Percentiles rank a stretch among this genome's conserved stretches.
phyloP scores from a whole-genome alignment of 768 basidiomycete genomes.

The Mycena olivaceomarginata region DNA sequence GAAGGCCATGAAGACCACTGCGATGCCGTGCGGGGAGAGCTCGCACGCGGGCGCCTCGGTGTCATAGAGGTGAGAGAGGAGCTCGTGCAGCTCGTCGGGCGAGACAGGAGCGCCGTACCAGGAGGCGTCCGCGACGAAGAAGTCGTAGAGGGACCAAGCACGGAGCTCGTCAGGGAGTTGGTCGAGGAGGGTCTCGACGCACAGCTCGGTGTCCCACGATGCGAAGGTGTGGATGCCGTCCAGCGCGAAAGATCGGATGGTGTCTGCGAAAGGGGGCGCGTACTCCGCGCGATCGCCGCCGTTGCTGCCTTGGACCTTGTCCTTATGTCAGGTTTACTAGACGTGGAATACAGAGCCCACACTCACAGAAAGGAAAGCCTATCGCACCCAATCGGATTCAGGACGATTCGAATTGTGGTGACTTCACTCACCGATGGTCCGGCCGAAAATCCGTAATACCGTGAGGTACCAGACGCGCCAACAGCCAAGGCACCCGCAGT shows the following conservation, averaged over 20 bases:
- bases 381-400: neutral
- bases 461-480: neutral
- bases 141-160: constrained; percentile 23
- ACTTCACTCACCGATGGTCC: constrained; percentile 30
- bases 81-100: constrained; percentile 18
- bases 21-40: constrained; percentile 5
- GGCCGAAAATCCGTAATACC: constrained; percentile 38
- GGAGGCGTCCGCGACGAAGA: neutral
- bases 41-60: neutral
- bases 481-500: constrained; percentile 21
- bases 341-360: neutral
- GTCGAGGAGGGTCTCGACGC: neutral
- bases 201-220: constrained; percentile 12
- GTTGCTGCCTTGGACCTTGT: constrained; percentile 9
- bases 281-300: constrained; percentile 2
- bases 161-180: constrained; percentile 20
- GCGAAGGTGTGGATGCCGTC: neutral
- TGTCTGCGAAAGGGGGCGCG: constrained; percentile 1
- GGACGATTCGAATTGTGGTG: neutral
- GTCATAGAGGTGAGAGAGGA: neutral
- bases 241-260: neutral
- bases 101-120: constrained; percentile 33
- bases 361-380: constrained; percentile 31
- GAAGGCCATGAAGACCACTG: constrained; percentile 15
- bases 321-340: neutral